phyloP scores from a whole-genome alignment of 768 basidiomycete genomes.

The Rhodotorula paludigena region DNA sequence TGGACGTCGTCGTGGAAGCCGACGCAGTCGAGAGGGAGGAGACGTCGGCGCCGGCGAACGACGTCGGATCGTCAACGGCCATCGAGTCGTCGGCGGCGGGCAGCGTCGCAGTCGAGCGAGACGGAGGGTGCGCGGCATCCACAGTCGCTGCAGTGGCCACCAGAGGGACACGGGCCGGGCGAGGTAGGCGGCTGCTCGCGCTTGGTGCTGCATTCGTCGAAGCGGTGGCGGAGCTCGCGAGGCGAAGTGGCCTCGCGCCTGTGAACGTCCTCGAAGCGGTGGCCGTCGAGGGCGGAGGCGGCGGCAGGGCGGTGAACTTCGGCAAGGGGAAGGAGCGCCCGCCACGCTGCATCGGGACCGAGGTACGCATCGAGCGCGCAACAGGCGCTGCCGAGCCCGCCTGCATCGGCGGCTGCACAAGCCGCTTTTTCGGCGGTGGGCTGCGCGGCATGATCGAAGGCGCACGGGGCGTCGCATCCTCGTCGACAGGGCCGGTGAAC shows the following conservation, averaged over 20 bases:
- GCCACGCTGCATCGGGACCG: conserved; percentile 5
- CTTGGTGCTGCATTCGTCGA: neutral
- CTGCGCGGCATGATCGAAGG: conserved; percentile 7
- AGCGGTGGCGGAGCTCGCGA: neutral
- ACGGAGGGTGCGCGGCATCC: neutral
- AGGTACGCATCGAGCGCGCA: neutral
- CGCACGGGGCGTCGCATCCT: neutral
- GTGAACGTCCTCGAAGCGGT: neutral
- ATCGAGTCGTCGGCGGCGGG: neutral
- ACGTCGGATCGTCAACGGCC: neutral
- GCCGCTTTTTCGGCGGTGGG: conserved; percentile 25
- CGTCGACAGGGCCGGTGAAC: neutral
- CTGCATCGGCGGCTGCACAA: neutral
- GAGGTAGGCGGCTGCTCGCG: neutral
- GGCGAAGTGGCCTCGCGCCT: neutral
- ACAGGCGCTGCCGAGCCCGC: neutral
- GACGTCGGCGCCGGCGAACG: neutral
- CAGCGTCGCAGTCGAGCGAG: neutral
- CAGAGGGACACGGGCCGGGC: neutral
- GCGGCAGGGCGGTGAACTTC: neutral
- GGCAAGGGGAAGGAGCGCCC: neutral
- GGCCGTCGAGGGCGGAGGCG: neutral
- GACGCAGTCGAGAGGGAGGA: neutral
- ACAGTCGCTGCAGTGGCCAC: neutral
- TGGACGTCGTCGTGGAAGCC: neutral